phyloP scores from a whole-genome alignment of 2,329 filamentous ascomycete species.

The Penicillium italicum region DNA sequence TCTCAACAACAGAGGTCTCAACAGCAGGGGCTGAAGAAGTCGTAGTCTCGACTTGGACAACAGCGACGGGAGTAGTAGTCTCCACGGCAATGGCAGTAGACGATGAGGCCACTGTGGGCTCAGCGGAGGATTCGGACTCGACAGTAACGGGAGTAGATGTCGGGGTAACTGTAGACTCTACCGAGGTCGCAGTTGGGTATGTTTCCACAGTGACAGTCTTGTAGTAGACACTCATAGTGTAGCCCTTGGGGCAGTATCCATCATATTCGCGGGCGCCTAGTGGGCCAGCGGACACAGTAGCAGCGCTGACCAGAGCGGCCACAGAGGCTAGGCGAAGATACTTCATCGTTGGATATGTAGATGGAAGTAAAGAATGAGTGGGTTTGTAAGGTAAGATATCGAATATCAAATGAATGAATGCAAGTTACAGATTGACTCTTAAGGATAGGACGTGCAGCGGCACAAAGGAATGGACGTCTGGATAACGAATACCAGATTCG shows the following conservation, averaged over 20 bases:
- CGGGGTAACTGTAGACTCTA: constrained; percentile 15
- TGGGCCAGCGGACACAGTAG: constrained; percentile 26
- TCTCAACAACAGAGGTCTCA: not conserved
- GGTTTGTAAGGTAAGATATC: not conserved
- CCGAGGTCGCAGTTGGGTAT: constrained; percentile 5
- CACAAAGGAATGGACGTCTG: constrained; percentile 30
- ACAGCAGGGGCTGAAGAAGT: constrained; percentile 1
- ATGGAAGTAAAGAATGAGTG: not conserved
- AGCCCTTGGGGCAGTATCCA: constrained; percentile 27
- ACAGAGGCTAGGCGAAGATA: constrained; percentile 25
- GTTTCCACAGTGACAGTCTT: constrained; percentile 25
- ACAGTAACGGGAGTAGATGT: constrained; percentile 6
- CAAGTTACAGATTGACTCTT: not conserved
- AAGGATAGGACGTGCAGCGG: constrained; percentile 20
- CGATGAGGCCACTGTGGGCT: constrained; percentile 13
- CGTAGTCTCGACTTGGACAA: not conserved
- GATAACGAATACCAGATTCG: constrained; percentile 26
- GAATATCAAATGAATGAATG: constrained; percentile 3
- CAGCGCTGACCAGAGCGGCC: constrained; percentile 25
- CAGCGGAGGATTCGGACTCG: not conserved
- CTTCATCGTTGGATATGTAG: constrained; percentile 22
- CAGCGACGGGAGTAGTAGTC: not conserved
- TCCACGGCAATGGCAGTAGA: not conserved
- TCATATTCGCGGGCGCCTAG: constrained; percentile 14
- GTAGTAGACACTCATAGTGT: constrained; percentile 27